These are phyloP conservation scores for Penicillium sp. DNA, from an alignment of 2,329 filamentous ascomycete species.

Conservation along the genomic window DNA sequence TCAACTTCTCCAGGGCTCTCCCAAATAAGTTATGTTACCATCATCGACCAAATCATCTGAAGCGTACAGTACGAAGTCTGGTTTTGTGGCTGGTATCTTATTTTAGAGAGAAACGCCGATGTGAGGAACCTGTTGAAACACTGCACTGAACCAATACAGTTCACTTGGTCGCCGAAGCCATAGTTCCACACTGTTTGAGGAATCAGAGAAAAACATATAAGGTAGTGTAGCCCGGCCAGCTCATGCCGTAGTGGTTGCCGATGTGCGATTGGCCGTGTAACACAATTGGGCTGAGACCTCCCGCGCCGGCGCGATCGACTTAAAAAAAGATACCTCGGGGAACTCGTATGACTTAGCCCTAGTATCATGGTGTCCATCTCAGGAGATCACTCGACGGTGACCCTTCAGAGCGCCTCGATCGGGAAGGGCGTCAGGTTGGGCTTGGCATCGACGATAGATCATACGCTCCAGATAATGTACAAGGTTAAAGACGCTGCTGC, in stretches of 20 bases:
- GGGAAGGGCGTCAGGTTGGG: not conserved
- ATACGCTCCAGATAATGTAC: too few species aligned
- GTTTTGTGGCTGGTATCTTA: constrained; percentile 22
- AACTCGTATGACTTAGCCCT: constrained; percentile 23
- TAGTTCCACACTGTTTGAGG: constrained; percentile 20
- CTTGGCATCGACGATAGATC: not conserved
- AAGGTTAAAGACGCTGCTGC: not conserved
- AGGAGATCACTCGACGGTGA: constrained; percentile 34
- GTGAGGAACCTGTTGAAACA: constrained; percentile 30
- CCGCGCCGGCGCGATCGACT: constrained; percentile 41
- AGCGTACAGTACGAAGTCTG: constrained; percentile 11
- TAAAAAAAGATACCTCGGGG: constrained; percentile 31
- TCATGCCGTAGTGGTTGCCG: constrained; percentile 45
- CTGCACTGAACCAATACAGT: constrained; percentile 17
- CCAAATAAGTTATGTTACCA: constrained; percentile 4
- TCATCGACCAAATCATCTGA: constrained; percentile 13
- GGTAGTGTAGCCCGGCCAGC: constrained; percentile 48
- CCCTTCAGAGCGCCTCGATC: not conserved
- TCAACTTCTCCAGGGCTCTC: not conserved
- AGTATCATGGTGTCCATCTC: constrained; percentile 35
- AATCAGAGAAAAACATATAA: constrained; percentile 41
- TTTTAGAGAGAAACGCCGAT: constrained; percentile 45
- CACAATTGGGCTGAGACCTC: constrained; percentile 45
- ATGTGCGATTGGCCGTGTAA: constrained; percentile 47
- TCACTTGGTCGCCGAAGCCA: constrained; percentile 15